A percentile compares a stretch with the other conserved stretches of the same genome.
phyloP scores from a whole-genome alignment of 495 filamentous ascomycete species.

The Venustampulla echinocandica region DNA sequence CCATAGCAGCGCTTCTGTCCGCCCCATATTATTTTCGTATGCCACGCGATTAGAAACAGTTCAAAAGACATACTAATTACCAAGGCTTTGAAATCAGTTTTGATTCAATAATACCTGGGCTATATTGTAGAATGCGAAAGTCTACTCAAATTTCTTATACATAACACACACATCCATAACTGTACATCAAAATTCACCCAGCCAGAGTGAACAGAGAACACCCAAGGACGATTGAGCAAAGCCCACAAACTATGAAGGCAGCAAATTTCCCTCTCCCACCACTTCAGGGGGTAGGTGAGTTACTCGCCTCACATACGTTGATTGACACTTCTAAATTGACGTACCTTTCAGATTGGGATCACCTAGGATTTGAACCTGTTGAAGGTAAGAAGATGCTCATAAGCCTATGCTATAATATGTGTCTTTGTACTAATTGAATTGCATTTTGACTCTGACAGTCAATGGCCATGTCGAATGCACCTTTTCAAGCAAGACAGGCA shows the following conservation, averaged over 20 bases:
- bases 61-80: too few species aligned
- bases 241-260: background rate
- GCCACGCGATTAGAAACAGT: too few species aligned
- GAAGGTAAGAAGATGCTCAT: background rate
- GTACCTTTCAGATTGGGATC: background rate
- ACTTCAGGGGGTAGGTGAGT: background rate
- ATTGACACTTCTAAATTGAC: background rate
- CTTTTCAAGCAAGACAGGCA: conserved; percentile 26
- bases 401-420: background rate
- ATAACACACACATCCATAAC: too few species aligned
- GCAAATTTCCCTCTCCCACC: background rate
- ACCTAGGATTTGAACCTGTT: background rate
- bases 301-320: background rate
- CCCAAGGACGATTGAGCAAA: background rate
- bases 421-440: background rate
- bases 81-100: background rate
- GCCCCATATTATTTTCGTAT: too few species aligned
- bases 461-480: conserved; percentile 39
- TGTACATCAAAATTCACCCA: background rate
- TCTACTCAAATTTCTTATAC: background rate
- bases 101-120: background rate
- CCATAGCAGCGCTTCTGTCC: too few species aligned
- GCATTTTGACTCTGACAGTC: conserved; percentile 24
- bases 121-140: background rate
- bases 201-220: background rate